These are phyloP conservation scores for Clitoria ternatea DNA, from an alignment of 306 rosid species.

Conservation along the genomic window DNA sequence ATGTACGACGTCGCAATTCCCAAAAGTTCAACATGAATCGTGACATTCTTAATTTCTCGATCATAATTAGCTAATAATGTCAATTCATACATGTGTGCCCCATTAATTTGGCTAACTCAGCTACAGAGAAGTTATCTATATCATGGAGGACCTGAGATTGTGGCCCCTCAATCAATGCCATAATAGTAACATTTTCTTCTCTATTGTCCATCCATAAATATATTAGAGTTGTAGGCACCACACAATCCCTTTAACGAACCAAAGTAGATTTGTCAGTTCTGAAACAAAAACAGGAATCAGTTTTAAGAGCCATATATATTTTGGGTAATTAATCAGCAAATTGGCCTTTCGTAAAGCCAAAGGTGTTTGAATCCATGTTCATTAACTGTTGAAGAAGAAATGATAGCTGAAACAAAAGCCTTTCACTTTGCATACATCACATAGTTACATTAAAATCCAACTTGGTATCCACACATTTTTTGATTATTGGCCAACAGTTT, in stretches of 20 bases:
- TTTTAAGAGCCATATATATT: neutral
- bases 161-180: slow-evolving; percentile 4
- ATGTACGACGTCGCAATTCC: neutral
- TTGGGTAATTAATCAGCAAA: neutral
- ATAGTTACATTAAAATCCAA: neutral
- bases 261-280: neutral
- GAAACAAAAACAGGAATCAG: neutral
- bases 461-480: neutral
- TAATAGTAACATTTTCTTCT: neutral
- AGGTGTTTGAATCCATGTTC: neutral
- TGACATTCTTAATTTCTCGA: neutral
- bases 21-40: neutral
- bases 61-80: neutral
- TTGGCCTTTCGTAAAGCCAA: neutral
- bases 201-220: neutral
- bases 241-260: neutral
- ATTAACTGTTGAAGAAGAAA: neutral
- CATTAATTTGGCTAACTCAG: neutral
- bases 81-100: neutral
- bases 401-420: neutral
- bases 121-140: neutral
- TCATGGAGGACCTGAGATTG: neutral
- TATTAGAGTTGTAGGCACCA: neutral
- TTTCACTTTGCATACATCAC: neutral
- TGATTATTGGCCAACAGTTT: neutral